Percentiles rank a stretch among this genome's conserved stretches.
Evolutionary conservation across 2,329 filamentous ascomycete genomes (phyloP).

Genomic region (Penicillium sp.): DNA sequence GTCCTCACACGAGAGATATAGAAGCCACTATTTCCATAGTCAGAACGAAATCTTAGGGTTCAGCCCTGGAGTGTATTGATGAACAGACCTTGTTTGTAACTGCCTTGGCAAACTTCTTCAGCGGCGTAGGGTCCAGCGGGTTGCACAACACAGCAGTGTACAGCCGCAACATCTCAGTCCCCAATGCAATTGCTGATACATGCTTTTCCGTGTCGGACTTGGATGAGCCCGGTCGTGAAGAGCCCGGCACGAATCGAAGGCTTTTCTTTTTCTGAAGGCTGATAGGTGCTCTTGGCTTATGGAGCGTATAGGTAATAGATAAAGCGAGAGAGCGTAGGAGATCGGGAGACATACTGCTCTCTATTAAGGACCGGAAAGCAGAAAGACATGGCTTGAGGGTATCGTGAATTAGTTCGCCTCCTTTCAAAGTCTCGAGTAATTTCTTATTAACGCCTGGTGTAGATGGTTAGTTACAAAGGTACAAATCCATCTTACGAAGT

Average conservation of each 20-base stretch:
- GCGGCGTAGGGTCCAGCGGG: constrained; percentile 62
- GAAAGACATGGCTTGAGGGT: constrained; percentile 72
- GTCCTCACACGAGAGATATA: constrained; percentile 85
- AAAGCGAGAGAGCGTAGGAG: constrained; percentile 82
- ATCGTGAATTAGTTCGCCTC: constrained; percentile 69
- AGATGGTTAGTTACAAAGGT: constrained; percentile 16
- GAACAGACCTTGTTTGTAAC: constrained; percentile 83
- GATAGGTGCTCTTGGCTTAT: constrained; percentile 54
- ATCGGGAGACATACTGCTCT: constrained; percentile 77
- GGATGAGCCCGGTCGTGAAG: constrained; percentile 31
- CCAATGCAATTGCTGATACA: constrained; percentile 65
- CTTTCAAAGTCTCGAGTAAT: constrained; percentile 84
- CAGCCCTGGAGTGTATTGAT: not conserved
- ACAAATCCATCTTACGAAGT: too few relatives aligned
- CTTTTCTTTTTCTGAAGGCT: constrained; percentile 49
- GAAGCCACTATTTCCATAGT: constrained; percentile 64
- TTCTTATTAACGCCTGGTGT: constrained; percentile 77
- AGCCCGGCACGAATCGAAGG: constrained; percentile 34
- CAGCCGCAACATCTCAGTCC: constrained; percentile 70
- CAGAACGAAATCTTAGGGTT: not conserved
- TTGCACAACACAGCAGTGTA: constrained; percentile 77
- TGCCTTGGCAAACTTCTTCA: constrained; percentile 85
- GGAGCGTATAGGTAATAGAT: constrained; percentile 89
- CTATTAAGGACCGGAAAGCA: constrained; percentile 75
- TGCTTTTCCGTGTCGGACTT: constrained; percentile 34